Base-by-base conservation (phyloP, 164 flowering plant genomes). In the Amborella trichopoda region DNA sequence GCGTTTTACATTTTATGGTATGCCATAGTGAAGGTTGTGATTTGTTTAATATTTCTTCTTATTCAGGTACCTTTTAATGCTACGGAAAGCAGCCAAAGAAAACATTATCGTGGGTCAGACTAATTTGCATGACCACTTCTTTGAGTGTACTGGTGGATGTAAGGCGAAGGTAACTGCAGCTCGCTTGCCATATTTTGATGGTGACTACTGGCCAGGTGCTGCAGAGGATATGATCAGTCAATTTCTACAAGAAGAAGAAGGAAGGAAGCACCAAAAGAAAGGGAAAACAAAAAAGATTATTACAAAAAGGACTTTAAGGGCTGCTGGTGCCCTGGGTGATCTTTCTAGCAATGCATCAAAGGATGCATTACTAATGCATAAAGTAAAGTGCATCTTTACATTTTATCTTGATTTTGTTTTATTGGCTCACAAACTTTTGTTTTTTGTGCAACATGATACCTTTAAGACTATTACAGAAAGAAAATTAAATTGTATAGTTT, bases 151-250 rank as follows among this genome's bases (percentile, higher is more conserved):
- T 45, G 76, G 48, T 9, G 62, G 62, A 45, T 48, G 53, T 39
- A 69, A 64, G 39, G 50, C 58, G 25, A 74, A 72, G 43, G 52
- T 81, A 28, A 76, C 81, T 20, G 77, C 80, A 25, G 66, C 89
- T 28, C 68, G 74, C 14, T 51, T 84, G 53, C 94, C 94, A 2
- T 75, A 77, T 46, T 80, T 80, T 60, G 86, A 77, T 54, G 89
- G 89, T 19, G 78, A 68, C 52, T 75, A 64, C 53, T 80, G 79
- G 80, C 63, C 77, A 28, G 50, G 40, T 39, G 56, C 62, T 48
- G 77, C 78, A 26, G 83, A 75, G 60, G 54, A 62, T 28, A 14
- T 68, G 27, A 42, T 73, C 26, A 55, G 33, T 37, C 49, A 57
- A 16, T 42, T 73, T 22, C 45, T 17, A 43, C 65, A 67, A 47